Evolutionary conservation across 2,329 filamentous ascomycete species (phyloP).

Genomic region (Oidium heveae): DNA sequence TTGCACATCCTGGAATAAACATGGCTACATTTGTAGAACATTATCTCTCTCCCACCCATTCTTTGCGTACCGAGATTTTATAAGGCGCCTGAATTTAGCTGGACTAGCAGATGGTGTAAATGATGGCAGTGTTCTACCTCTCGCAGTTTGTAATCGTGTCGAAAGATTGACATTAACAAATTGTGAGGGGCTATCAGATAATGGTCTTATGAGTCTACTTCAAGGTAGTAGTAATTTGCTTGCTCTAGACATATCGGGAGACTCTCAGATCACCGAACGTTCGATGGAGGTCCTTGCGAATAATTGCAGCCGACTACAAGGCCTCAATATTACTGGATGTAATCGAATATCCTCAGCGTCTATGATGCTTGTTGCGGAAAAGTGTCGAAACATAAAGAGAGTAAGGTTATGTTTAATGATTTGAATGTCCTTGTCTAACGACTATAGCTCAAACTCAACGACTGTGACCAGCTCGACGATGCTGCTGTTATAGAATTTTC

Average conservation of each 20-base stretch:
- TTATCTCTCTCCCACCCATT: conserved; percentile 48
- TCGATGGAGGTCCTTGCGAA: conserved; percentile 56
- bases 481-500: conserved; percentile 66
- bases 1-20: conserved; percentile 66
- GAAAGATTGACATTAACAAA: conserved; percentile 84
- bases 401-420: conserved; percentile 21
- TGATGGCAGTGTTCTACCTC: conserved; percentile 67
- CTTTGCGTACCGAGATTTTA: conserved; percentile 72
- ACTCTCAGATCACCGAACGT: conserved; percentile 55
- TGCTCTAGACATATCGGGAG: conserved; percentile 69
- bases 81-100: conserved; percentile 79
- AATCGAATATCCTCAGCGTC: conserved; percentile 66
- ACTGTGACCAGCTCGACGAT: conserved; percentile 66
- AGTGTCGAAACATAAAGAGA: conserved; percentile 66
- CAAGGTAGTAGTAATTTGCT: conserved; percentile 57
- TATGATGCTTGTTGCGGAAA: conserved; percentile 54
- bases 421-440: conserved; percentile 4
- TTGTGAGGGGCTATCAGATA: conserved; percentile 64
- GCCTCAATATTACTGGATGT: conserved; percentile 78
- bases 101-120: conserved; percentile 49
- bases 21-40: conserved; percentile 57
- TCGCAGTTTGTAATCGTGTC: conserved; percentile 67
- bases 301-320: conserved; percentile 67
- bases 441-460: conserved; percentile 68
- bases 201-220: conserved; percentile 56